Evolutionary conservation across 139 green algal species (phyloP).

Genomic region (Closterium sp.): DNA sequence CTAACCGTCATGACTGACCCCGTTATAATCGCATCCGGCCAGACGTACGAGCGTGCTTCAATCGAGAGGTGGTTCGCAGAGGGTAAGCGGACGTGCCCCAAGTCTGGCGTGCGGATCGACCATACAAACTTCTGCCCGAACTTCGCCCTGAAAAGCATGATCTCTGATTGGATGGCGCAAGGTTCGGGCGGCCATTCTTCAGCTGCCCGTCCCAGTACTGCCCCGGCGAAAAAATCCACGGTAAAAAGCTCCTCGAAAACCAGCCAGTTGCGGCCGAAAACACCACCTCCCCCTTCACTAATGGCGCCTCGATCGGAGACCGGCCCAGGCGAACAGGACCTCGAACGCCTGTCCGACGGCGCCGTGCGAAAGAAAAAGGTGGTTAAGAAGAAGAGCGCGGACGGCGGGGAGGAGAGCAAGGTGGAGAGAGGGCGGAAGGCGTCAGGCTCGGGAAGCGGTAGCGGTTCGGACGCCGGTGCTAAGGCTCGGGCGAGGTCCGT

Average conservation of each 20-base stretch:
- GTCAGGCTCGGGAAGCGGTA: background rate
- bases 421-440: background rate
- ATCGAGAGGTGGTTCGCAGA: slow-evolving; percentile 40
- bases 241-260: background rate
- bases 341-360: background rate
- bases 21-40: slow-evolving; percentile 47
- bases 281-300: background rate
- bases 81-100: slow-evolving; percentile 30
- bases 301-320: background rate
- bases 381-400: background rate
- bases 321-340: background rate
- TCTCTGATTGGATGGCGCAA: slow-evolving; percentile 18
- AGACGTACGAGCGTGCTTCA: slow-evolving; percentile 50
- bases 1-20: slow-evolving; percentile 45
- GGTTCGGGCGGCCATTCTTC: background rate
- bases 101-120: slow-evolving; percentile 9
- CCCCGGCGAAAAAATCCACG: background rate
- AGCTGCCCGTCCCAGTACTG: background rate
- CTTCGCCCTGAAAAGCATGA: slow-evolving; percentile 22
- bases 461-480: background rate
- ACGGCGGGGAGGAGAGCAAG: background rate
- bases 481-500: background rate
- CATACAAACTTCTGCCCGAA: slow-evolving; percentile 37
- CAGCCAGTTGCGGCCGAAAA: background rate
- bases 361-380: background rate